A percentile compares a stretch with the other conserved stretches of the same genome.
Evolutionary conservation across 2,329 filamentous ascomycete species (phyloP).

Genomic region (Didymella keratinophila): DNA sequence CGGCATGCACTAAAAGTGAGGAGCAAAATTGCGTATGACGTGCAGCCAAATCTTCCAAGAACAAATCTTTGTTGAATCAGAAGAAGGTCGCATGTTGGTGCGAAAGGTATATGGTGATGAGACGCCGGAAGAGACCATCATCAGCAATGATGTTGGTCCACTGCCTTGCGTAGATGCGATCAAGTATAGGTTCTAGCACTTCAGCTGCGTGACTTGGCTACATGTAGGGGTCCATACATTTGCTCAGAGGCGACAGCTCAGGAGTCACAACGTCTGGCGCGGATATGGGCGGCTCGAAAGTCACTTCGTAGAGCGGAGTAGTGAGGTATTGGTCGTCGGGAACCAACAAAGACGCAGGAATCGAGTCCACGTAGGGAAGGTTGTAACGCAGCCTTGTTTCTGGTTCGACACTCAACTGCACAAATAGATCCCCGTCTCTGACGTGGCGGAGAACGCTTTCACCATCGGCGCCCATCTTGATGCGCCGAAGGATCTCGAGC

Average conservation of each 20-base stretch:
- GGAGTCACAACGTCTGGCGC: not conserved
- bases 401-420: constrained; percentile 22
- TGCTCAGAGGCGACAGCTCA: not conserved
- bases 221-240: constrained; percentile 20
- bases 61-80: constrained; percentile 29
- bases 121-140: constrained; percentile 24
- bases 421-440: constrained; percentile 25
- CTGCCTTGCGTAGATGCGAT: constrained; percentile 16
- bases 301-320: constrained; percentile 20
- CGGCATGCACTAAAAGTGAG: constrained; percentile 29
- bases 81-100: constrained; percentile 22
- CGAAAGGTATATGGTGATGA: constrained; percentile 26
- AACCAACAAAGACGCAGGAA: constrained; percentile 17
- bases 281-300: constrained; percentile 13
- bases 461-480: constrained; percentile 24
- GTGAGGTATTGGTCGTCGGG: constrained; percentile 22
- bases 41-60: constrained; percentile 31
- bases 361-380: constrained; percentile 18
- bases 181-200: constrained; percentile 27
- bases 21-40: constrained; percentile 25
- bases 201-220: constrained; percentile 29
- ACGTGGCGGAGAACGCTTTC: constrained; percentile 23
- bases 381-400: constrained; percentile 21
- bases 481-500: constrained; percentile 22
- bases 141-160: constrained; percentile 32